phyloP scores from a whole-genome alignment of 2,329 filamentous ascomycete genomes.

The Myriosclerotinia curreyana region DNA sequence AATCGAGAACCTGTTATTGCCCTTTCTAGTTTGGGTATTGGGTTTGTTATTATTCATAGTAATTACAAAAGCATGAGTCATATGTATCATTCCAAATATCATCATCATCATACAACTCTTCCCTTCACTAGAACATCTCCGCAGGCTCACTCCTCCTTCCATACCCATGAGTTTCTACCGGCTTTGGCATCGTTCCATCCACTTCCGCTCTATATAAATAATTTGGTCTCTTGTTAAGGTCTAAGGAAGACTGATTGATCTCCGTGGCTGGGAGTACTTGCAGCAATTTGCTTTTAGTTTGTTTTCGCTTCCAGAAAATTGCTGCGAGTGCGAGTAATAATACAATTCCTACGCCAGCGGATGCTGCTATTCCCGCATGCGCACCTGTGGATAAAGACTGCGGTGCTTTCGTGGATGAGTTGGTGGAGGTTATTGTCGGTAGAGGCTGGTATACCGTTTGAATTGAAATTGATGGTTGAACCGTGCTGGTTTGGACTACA shows the following conservation, averaged over 20 bases:
- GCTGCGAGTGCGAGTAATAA: background rate
- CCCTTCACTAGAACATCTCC: background rate
- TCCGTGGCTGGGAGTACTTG: background rate
- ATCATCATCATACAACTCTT: background rate
- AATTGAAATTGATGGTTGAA: background rate
- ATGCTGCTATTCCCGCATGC: background rate
- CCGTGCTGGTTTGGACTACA: background rate
- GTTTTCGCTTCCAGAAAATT: constrained; percentile 3
- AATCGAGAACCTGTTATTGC: too few relatives aligned
- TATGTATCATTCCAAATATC: background rate
- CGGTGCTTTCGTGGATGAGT: background rate
- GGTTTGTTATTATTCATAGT: background rate
- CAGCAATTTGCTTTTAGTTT: background rate
- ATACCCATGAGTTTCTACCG: background rate
- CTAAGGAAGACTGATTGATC: background rate
- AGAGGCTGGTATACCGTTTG: constrained; percentile 1
- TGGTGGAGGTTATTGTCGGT: background rate
- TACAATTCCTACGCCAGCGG: background rate
- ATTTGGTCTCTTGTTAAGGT: background rate
- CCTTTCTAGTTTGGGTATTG: too few relatives aligned
- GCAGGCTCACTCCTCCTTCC: background rate
- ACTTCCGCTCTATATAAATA: constrained; percentile 7
- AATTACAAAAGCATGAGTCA: background rate
- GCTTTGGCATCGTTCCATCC: background rate
- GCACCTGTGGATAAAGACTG: background rate